Base-by-base conservation (phyloP, 2,329 filamentous ascomycete species). In the Byssothecium circinans region DNA sequence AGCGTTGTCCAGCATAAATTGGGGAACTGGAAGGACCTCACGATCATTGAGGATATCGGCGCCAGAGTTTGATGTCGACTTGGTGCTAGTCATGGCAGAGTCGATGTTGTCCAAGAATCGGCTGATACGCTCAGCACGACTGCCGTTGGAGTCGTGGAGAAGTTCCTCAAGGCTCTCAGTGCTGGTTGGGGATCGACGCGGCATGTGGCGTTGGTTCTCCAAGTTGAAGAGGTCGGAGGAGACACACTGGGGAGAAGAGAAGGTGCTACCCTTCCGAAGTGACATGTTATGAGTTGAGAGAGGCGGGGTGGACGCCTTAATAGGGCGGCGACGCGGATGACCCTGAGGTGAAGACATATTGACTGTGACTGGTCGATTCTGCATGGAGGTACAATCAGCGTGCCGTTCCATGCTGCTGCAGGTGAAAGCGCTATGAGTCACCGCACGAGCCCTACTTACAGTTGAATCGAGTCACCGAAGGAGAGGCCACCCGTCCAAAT, bases 241-340 rank as follows among this genome's bases (percentile, higher is more conserved):
- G 43, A 68, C 47, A 39, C 59, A 60, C 52, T 69, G 69, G 39
- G 73, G 72, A 42, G 74, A 73, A 52, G 75, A 74, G 62, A 78
- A 78, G 53, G 76, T 79, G 46, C 72, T 70, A 48, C 73, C 71
- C 67, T 78, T 78, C 60, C 74, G 73, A 53, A 79, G 68, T 43
- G 66, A 69, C 71, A 76, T 74, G 63, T 65, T 68, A 65, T 62
- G 68, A 58, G 64, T 71, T 66, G 54, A 62, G 52, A 64, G 58
- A 58, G 65, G 61, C 44, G 67, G 54, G 58, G 56, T 53, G 39
- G 60, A 59, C 47, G 58, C 61, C 64, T 72, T 72, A 68, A 64
- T 52, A 72, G 74, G 68, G 40, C 74, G 73, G 59, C 75, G 75
- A 58, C 75, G 75, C 58, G 75, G 75, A 57, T 77, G 68, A 53